phyloP scores from a whole-genome alignment of 257 asterid species.

The Solanum neorickii region DNA sequence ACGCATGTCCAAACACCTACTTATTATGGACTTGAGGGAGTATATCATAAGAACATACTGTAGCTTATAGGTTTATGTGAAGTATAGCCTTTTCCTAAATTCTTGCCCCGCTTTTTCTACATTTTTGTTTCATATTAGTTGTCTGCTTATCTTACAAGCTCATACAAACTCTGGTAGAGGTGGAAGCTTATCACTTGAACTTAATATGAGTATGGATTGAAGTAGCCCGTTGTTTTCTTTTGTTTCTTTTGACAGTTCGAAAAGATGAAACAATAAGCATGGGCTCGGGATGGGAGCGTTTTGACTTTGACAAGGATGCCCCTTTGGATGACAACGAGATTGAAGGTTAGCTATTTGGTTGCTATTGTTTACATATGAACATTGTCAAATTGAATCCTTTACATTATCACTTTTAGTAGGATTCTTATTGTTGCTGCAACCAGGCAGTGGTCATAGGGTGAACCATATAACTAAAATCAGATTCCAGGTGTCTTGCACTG shows the following conservation, averaged over 20 bases:
- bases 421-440: not conserved
- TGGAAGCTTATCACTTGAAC: not conserved
- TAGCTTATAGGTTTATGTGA: not conserved
- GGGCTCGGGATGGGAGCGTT: constrained; percentile 96
- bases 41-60: not conserved
- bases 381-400: not conserved
- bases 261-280: constrained; percentile 66
- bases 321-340: constrained; percentile 87
- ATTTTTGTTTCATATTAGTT: not conserved
- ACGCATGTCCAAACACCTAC: not conserved
- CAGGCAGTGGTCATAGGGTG: not conserved
- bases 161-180: not conserved
- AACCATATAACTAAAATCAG: not conserved
- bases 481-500: not conserved
- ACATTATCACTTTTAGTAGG: not conserved
- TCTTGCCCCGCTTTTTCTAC: not conserved
- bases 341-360: constrained; percentile 42
- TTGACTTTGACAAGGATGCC: constrained; percentile 84
- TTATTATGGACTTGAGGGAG: not conserved
- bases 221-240: not conserved
- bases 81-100: not conserved
- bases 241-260: constrained; percentile 30
- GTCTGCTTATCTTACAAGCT: not conserved
- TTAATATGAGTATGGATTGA: not conserved
- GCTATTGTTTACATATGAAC: not conserved